Conservation (phyloP, 768 basidiomycete species). For the Mycena belliarum region DNA sequence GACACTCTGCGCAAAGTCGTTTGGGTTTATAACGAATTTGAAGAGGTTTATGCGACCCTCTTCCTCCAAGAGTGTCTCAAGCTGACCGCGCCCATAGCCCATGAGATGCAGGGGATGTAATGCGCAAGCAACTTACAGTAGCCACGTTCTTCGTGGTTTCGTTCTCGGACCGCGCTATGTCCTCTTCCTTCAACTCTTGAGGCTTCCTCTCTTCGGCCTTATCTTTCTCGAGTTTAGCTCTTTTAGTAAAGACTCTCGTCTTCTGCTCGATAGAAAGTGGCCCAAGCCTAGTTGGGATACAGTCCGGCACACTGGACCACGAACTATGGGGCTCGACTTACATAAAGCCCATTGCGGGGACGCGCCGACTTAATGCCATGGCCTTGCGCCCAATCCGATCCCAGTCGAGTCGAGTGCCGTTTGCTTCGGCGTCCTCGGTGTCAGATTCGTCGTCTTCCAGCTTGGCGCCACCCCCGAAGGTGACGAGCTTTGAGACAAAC, state of each 20-base stretch:
- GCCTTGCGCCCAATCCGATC: slow-evolving; percentile 83
- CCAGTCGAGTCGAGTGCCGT: slow-evolving; percentile 68
- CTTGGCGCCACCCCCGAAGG: slow-evolving; percentile 73
- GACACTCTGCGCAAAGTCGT: slow-evolving; percentile 89
- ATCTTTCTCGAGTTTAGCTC: slow-evolving; percentile 71
- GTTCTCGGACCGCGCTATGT: slow-evolving; percentile 81
- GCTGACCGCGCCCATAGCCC: slow-evolving; percentile 43
- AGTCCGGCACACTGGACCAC: background rate
- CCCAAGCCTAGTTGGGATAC: slow-evolving; percentile 75
- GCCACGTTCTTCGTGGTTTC: slow-evolving; percentile 89
- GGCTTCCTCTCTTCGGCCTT: slow-evolving; percentile 70
- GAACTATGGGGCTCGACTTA: slow-evolving; percentile 40
- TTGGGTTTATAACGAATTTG: slow-evolving; percentile 84
- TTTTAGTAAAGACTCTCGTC: slow-evolving; percentile 60
- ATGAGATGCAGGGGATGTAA: background rate
- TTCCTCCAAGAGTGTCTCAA: slow-evolving; percentile 58
- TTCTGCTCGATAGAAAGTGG: slow-evolving; percentile 88
- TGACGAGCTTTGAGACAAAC: slow-evolving; percentile 74
- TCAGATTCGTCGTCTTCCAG: slow-evolving; percentile 54
- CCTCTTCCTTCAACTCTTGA: slow-evolving; percentile 80
- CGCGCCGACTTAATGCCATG: slow-evolving; percentile 75
- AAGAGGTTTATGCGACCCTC: slow-evolving; percentile 75
- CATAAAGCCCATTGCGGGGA: slow-evolving; percentile 88
- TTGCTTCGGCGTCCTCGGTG: slow-evolving; percentile 51
- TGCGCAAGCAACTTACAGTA: slow-evolving; percentile 45